These are phyloP conservation scores for Globisporangium spinosum DNA, from an alignment of 352 stramenopile species.

Conservation along the genomic window DNA sequence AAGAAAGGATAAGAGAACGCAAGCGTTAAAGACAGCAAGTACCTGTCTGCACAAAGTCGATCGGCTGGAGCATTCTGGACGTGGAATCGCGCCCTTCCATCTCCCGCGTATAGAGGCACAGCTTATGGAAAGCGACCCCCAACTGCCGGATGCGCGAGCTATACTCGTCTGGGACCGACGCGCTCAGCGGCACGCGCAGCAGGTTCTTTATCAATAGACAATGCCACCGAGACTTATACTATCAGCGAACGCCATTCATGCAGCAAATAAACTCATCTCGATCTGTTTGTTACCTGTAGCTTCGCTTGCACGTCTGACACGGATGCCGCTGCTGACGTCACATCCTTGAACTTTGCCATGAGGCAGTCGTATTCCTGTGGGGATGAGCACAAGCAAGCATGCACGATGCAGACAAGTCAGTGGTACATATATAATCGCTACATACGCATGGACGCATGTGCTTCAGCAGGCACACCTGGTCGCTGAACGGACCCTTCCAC, in stretches of 20 bases:
- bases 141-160: slow-evolving; percentile 22
- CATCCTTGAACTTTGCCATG: slow-evolving; percentile 39
- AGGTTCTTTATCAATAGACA: slow-evolving; percentile 26
- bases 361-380: slow-evolving; percentile 68
- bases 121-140: slow-evolving; percentile 43
- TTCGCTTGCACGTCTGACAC: slow-evolving; percentile 25
- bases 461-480: slow-evolving; percentile 34
- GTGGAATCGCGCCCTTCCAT: slow-evolving; percentile 13
- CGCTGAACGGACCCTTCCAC: slow-evolving; percentile 83
- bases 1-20: not conserved
- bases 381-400: too few species aligned
- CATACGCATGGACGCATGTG: not conserved
- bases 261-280: too few species aligned
- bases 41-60: slow-evolving; percentile 72
- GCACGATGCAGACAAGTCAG: too few species aligned
- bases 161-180: slow-evolving; percentile 27
- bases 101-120: slow-evolving; percentile 43
- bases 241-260: too few species aligned
- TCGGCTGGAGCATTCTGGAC: slow-evolving; percentile 28
- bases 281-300: slow-evolving; percentile 35
- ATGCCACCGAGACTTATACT: too few species aligned
- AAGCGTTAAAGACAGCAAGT: not conserved
- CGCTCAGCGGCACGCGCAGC: slow-evolving; percentile 38
- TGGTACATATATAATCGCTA: not conserved
- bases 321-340: slow-evolving; percentile 22